phyloP scores from a whole-genome alignment of 352 stramenopile genomes.

The Pythium folliculosum region DNA sequence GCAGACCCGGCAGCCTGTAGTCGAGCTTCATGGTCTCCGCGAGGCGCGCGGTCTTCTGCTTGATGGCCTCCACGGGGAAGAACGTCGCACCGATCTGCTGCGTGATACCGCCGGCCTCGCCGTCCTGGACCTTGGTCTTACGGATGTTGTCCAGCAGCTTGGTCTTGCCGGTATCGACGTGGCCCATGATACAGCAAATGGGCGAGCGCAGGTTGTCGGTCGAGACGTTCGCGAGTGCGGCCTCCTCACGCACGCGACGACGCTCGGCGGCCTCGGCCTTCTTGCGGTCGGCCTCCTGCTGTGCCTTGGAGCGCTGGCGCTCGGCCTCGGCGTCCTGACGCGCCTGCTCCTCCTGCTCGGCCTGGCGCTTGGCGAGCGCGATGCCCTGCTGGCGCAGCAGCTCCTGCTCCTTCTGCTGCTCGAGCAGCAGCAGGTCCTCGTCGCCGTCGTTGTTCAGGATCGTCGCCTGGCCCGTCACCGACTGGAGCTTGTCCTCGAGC shows the following conservation, averaged over 20 bases:
- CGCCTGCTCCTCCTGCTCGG: conserved; percentile 78
- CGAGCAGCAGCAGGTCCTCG: conserved; percentile 93
- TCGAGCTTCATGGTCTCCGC: conserved; percentile 80
- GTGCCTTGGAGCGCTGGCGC: conserved; percentile 80
- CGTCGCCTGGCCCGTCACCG: conserved; percentile 35
- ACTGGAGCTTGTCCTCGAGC: conserved; percentile 77
- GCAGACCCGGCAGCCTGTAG: conserved; percentile 90
- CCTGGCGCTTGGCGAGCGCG: conserved; percentile 95
- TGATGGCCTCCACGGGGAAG: conserved; percentile 92
- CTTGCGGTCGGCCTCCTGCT: conserved; percentile 82
- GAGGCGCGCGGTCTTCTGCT: conserved; percentile 85
- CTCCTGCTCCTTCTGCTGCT: conserved; percentile 95
- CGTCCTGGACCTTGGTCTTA: conserved; percentile 97
- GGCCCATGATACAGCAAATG: conserved; percentile 99
- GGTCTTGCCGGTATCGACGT: conserved; percentile 98
- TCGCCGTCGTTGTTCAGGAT: conserved; percentile 81
- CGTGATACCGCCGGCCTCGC: conserved; percentile 95
- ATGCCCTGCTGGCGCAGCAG: conserved; percentile 89
- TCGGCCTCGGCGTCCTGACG: conserved; percentile 60
- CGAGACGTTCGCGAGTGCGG: conserved; percentile 85
- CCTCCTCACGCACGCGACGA: conserved; percentile 68
- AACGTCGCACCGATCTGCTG: conserved; percentile 98
- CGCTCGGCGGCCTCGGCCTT: conserved; percentile 78
- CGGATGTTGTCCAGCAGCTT: conserved; percentile 99
- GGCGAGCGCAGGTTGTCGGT: conserved; percentile 96